These are phyloP conservation scores for Lenzites betulinus DNA, from an alignment of 768 basidiomycete species.

Conservation along the genomic window DNA sequence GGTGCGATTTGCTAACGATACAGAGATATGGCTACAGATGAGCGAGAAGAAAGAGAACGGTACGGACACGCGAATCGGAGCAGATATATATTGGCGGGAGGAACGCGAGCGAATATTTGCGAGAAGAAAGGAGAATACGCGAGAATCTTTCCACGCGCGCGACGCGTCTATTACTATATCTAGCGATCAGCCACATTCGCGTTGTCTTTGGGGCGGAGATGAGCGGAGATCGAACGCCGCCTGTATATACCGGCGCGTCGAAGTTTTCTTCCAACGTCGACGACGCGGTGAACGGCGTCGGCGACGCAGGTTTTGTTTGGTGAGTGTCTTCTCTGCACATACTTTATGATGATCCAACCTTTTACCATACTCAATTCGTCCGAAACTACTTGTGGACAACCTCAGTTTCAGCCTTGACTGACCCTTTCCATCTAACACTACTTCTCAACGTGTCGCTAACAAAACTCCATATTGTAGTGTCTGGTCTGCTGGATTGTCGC, in stretches of 20 bases:
- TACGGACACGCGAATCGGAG: background rate
- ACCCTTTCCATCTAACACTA: conserved; percentile 31
- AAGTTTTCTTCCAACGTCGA: conserved; percentile 13
- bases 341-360: conserved; percentile 61
- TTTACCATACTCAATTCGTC: conserved; percentile 52
- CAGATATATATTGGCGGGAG: background rate
- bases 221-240: background rate
- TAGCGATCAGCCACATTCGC: conserved; percentile 20
- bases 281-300: background rate
- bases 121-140: conserved; percentile 20
- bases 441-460: conserved; percentile 5
- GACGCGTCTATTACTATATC: no score
- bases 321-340: conserved; percentile 16
- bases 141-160: conserved; percentile 19
- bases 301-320: background rate
- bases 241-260: conserved; percentile 1
- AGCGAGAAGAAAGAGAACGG: background rate
- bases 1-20: conserved; percentile 7
- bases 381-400: conserved; percentile 58
- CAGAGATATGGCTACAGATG: conserved; percentile 12
- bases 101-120: background rate
- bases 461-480: background rate
- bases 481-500: background rate
- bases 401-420: conserved; percentile 92
- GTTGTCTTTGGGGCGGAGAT: conserved; percentile 16